Evolutionary conservation across 2,329 filamentous ascomycete species (phyloP).

Genomic region (Thelonectria rubi): DNA sequence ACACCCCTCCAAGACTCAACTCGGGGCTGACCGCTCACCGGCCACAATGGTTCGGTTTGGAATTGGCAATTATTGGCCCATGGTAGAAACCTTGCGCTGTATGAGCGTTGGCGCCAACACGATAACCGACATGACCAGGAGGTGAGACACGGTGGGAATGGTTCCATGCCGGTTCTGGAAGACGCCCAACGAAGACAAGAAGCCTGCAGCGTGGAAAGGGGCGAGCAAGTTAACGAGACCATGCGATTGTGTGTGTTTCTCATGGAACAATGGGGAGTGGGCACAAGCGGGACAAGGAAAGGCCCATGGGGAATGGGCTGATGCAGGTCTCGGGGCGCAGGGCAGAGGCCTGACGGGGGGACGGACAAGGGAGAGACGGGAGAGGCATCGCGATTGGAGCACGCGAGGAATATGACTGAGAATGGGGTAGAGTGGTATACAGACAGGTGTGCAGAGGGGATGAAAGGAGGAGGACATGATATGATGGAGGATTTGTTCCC

Average conservation of each 20-base stretch:
- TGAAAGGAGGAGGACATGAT: conserved; percentile 16
- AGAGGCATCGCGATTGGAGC: conserved; percentile 1
- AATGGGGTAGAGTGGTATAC: conserved; percentile 14
- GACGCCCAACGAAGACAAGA: conserved; percentile 15
- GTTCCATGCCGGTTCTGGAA: conserved; percentile 41
- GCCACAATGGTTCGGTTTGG: conserved; percentile 23
- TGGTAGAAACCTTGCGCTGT: conserved; percentile 10
- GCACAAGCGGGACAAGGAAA: conserved; percentile 13
- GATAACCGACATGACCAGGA: conserved; percentile 25
- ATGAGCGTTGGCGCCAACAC: conserved; percentile 11
- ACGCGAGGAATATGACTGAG: background rate
- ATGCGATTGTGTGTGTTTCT: conserved; percentile 29
- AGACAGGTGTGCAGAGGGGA: conserved; percentile 11
- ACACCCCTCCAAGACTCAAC: conserved; percentile 4
- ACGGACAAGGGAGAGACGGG: conserved; percentile 12
- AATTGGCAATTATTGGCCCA: conserved; percentile 2
- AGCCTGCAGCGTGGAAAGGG: background rate
- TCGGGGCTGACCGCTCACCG: conserved; percentile 14
- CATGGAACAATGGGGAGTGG: conserved; percentile 15
- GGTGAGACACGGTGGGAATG: conserved; percentile 24
- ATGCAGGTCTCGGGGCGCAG: conserved; percentile 35
- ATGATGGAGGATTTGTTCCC: conserved; percentile 3
- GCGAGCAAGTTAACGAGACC: conserved; percentile 16
- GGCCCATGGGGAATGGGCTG: conserved; percentile 37
- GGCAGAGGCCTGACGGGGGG: conserved; percentile 18